Evolutionary conservation across 495 filamentous ascomycete genomes (phyloP), one percentile per base, ranked within the genome.

Genomic region (Amorphotheca resinae): DNA sequence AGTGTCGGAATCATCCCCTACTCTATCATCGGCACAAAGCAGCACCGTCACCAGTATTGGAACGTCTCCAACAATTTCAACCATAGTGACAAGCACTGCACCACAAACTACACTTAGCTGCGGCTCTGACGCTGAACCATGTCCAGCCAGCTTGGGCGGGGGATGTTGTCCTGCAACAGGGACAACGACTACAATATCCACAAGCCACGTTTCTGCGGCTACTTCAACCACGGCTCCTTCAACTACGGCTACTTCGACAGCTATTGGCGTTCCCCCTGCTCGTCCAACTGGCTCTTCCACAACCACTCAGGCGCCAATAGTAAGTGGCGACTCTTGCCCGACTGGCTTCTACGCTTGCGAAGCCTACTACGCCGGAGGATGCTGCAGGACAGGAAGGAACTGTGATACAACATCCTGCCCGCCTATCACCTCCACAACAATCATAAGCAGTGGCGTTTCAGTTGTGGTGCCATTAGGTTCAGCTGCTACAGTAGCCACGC

Each of bases 341-440:
- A 73, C 76, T 0, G 78, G 83, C 1, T 84, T 84, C 65, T 91
- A 91, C 61, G 72, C 76, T 39, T 80, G 82, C 56, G 72, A 68
- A 35, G 80, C 80, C 1, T 69, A 74, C 46, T 77, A 81, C 51
- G 67, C 62, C 18, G 73, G 71, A 14, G 72, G 72, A 9, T 80
- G 76, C 57, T 79, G 77, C 60, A 81, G 78, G 18, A 83, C 83
- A 4, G 87, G 85, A 1, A 74, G 87, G 22, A 68, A 93, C 60
- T 95, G 89, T 60, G 68, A 62, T 23, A 69, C 64, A 1, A 68
- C 63, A 0, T 63, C 60, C 34, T 73, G 70, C 35, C 81, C 83
- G 0, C 59, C 72, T 0, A 60, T 63, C 0, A 44, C 65, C 0
- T 67, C 65, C 34, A 79, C 80, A 7, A 82, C 80, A 1, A 65